Evolutionary conservation across 768 basidiomycete species (phyloP).

Genomic region (Leccinum broughii): DNA sequence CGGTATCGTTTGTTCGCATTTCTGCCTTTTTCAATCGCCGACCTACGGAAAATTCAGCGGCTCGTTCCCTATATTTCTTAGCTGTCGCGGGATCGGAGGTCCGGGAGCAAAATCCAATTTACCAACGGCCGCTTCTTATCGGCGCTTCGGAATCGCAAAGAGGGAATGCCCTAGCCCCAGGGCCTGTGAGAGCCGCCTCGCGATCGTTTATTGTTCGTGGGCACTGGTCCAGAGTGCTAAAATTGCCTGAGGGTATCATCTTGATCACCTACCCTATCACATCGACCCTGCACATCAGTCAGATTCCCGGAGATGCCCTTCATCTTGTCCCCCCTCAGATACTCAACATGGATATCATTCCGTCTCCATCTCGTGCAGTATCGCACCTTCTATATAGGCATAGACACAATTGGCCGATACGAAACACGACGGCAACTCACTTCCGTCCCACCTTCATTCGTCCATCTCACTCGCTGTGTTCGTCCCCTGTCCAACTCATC

Average conservation of each 20-base stretch:
- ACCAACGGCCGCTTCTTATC: constrained; percentile 4
- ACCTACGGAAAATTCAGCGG: constrained; percentile 28
- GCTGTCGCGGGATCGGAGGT: constrained; percentile 4
- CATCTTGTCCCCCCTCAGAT: constrained; percentile 19
- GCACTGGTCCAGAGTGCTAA: constrained; percentile 18
- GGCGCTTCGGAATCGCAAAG: constrained; percentile 14
- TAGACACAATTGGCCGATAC: constrained; percentile 24
- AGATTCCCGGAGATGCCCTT: constrained; percentile 32
- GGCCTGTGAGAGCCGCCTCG: constrained; percentile 15
- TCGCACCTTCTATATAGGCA: constrained; percentile 17
- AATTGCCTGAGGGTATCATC: constrained; percentile 29
- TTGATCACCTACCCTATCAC: constrained; percentile 41
- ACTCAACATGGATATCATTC: constrained; percentile 26
- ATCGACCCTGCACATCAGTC: constrained; percentile 36
- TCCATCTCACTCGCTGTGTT: constrained; percentile 1
- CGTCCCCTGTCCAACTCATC: not conserved
- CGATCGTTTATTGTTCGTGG: constrained; percentile 22
- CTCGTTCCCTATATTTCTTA: not conserved
- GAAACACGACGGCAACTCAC: constrained; percentile 3
- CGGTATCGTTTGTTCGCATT: constrained; percentile 6
- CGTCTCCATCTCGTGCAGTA: constrained; percentile 25
- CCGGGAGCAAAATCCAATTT: not conserved
- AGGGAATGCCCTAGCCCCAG: constrained; percentile 27
- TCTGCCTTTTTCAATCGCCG: constrained; percentile 33
- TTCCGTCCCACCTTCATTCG: constrained; percentile 11